Percentiles rank a stretch among this genome's conserved stretches.
phyloP scores from a whole-genome alignment of 768 basidiomycete species.

The Chiua virens region DNA sequence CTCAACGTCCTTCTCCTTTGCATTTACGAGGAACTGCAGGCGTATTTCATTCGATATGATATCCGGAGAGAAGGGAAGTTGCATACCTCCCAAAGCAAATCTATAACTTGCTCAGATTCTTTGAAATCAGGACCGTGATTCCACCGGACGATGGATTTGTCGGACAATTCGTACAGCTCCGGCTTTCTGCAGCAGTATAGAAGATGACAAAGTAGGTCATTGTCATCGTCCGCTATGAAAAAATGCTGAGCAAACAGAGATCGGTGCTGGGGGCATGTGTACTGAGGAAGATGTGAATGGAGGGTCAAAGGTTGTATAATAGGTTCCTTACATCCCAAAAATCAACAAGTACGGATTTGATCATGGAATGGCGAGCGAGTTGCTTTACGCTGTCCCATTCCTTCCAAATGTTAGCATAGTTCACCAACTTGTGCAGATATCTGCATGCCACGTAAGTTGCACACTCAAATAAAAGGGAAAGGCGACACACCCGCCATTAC shows the following conservation, averaged over 20 bases:
- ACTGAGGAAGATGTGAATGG: conserved; percentile 6
- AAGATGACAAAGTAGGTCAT: conserved; percentile 17
- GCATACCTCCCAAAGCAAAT: conserved; percentile 24
- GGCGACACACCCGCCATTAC: conserved; percentile 1
- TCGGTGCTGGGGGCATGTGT: conserved; percentile 13
- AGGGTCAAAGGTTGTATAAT: not conserved
- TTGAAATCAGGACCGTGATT: not conserved
- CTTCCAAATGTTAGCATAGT: conserved; percentile 10
- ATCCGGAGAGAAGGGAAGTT: not conserved
- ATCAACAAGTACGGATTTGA: conserved; percentile 10
- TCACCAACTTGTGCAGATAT: conserved; percentile 6
- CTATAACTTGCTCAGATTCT: conserved; percentile 20
- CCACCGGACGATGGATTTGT: not conserved
- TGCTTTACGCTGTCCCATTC: conserved; percentile 16
- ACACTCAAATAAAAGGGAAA: not conserved
- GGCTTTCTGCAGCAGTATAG: conserved; percentile 17
- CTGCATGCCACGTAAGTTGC: conserved; percentile 2
- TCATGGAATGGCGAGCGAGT: conserved; percentile 12
- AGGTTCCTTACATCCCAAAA: conserved; percentile 14
- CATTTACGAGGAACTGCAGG: conserved; percentile 12
- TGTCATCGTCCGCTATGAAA: conserved; percentile 11
- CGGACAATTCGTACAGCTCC: conserved; percentile 12
- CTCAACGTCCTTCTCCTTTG: not conserved
- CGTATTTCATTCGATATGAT: not conserved
- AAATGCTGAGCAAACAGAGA: not conserved